Base-by-base conservation (phyloP, 2,329 filamentous ascomycete species). In the Fusarium torreyae region DNA sequence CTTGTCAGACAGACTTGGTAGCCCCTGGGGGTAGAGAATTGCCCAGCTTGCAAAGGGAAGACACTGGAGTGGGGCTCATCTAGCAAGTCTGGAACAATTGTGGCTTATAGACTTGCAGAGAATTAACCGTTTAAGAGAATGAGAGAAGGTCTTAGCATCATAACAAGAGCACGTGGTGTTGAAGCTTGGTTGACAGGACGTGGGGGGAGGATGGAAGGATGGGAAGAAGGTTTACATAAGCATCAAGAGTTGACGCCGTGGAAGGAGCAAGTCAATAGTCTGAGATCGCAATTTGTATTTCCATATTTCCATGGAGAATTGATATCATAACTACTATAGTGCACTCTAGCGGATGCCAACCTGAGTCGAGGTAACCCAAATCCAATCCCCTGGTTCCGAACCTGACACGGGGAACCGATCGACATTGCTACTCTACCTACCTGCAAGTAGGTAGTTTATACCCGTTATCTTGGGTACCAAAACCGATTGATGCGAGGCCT, bases 101-200 rank as follows among this genome's bases (percentile, higher is more conserved):
- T 70, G 66, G 67, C 67, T 70, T 67, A 31, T 39, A 58, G 49
- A 22, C 42, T 49, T 68, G 42, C 58, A 53, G 45, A 43, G 63
- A 44, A 15, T 50, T 40, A 7, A 45, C 31, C 46, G 33, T 49
- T 49, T 36, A 50, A 48, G 44, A 18, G 44, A 20, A 52, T 34
- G 33, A 31, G 62, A 68, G 38, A 64, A 57, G 58, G 58, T 52
- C 57, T 52, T 53, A 58, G 62, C 59, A 45, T 51, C 31, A 55
- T 55, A 48, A 53, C 33, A 46, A 57, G 60, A 57, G 69, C 69
- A 74, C 71, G 71, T 74, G 71, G 69, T 71, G 62, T 69, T 74
- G 71, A 70, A 60, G 54, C 33, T 61, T 53, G 54, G 58, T 54
- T 52, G 67, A 31, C 26, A 60, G 40, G 40, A 44, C 68, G 59